A percentile compares a stretch with the other conserved stretches of the same genome.
These are phyloP conservation scores for Nothophytophthora sp. DNA, from an alignment of 352 stramenopile genomes.

Conservation along the genomic window DNA sequence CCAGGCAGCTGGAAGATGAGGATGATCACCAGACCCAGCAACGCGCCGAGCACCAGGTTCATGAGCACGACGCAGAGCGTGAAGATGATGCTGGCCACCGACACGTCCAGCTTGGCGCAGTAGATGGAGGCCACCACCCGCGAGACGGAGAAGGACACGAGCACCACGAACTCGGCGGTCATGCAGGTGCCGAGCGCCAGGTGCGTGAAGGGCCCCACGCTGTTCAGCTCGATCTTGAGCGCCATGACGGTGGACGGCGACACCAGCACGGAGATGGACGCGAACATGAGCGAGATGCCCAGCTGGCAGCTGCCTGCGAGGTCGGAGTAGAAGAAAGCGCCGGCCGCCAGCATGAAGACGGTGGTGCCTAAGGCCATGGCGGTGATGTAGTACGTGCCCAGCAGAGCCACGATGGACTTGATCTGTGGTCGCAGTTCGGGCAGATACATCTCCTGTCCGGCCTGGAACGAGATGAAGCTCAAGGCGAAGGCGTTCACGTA, in stretches of 20 bases:
- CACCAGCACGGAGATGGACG: conserved; percentile 64
- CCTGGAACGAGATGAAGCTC: conserved; percentile 74
- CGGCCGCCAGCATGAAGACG: conserved; percentile 38
- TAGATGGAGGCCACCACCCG: conserved; percentile 60
- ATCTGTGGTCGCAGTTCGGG: conserved; percentile 59
- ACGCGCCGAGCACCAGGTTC: conserved; percentile 49
- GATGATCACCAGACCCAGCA: conserved; percentile 51
- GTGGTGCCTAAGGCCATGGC: conserved; percentile 51
- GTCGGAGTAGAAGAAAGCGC: conserved; percentile 57
- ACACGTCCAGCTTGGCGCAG: conserved; percentile 57
- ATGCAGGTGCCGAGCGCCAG: conserved; percentile 66
- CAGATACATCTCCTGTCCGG: conserved; percentile 65
- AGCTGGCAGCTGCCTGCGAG: conserved; percentile 48
- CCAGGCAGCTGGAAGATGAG: conserved; percentile 58
- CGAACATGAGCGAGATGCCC: conserved; percentile 67
- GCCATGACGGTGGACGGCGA: conserved; percentile 70
- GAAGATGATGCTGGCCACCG: conserved; percentile 48
- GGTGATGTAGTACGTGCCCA: conserved; percentile 43
- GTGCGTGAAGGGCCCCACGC: conserved; percentile 62
- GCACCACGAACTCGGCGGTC: conserved; percentile 66
- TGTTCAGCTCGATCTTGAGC: conserved; percentile 77
- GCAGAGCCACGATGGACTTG: conserved; percentile 47
- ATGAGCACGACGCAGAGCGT: conserved; percentile 51
- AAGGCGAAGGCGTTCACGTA: conserved; percentile 62
- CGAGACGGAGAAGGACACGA: conserved; percentile 66